phyloP scores from a whole-genome alignment of 495 filamentous ascomycete species.

The Talaromyces proteolyticus region DNA sequence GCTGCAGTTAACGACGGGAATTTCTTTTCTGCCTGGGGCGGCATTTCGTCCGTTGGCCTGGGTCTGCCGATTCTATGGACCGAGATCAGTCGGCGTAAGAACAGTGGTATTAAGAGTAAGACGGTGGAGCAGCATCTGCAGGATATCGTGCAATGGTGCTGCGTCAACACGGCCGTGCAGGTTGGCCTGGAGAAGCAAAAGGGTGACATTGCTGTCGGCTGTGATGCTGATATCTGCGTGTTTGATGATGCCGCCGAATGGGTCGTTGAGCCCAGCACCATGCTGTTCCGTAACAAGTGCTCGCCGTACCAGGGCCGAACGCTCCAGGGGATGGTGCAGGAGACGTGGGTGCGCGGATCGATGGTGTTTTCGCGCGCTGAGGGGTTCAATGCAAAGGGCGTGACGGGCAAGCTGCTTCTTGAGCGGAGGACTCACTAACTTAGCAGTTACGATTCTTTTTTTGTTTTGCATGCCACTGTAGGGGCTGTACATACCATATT shows the following conservation, averaged over 20 bases:
- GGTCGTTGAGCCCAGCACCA: slow-evolving; percentile 57
- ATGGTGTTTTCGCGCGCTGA: slow-evolving; percentile 61
- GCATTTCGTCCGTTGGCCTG: slow-evolving; percentile 88
- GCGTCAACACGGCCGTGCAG: slow-evolving; percentile 81
- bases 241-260: slow-evolving; percentile 84
- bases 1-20: slow-evolving; percentile 52
- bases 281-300: slow-evolving; percentile 96
- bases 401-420: slow-evolving; percentile 55
- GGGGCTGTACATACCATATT: not conserved
- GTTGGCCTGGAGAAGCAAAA: slow-evolving; percentile 82
- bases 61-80: slow-evolving; percentile 91
- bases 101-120: slow-evolving; percentile 31
- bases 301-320: slow-evolving; percentile 83
- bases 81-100: slow-evolving; percentile 54
- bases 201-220: slow-evolving; percentile 75
- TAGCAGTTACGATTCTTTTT: slow-evolving; percentile 15
- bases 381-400: slow-evolving; percentile 58
- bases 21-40: slow-evolving; percentile 95
- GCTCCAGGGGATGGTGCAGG: slow-evolving; percentile 73
- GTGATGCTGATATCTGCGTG: slow-evolving; percentile 88
- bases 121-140: slow-evolving; percentile 40
- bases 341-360: slow-evolving; percentile 84
- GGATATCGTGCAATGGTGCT: slow-evolving; percentile 81
- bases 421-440: slow-evolving; percentile 45
- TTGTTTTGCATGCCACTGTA: slow-evolving; percentile 7